phyloP scores from a whole-genome alignment of 257 asterid species.

The Salvia rosmarinus region DNA sequence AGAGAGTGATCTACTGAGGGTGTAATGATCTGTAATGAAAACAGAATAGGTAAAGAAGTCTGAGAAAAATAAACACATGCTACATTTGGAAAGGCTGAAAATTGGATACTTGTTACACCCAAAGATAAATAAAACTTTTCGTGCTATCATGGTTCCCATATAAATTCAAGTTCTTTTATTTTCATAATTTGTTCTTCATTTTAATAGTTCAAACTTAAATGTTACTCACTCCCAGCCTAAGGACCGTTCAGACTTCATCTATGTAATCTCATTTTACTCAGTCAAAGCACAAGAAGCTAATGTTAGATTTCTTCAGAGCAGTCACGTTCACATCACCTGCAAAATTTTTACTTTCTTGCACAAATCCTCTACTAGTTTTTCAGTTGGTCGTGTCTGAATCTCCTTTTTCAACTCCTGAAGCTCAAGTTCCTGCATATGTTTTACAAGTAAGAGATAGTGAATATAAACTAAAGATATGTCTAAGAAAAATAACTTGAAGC shows the following conservation, averaged over 20 bases:
- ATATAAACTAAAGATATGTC: background rate
- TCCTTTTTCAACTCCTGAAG: slow-evolving; percentile 81
- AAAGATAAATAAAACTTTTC: background rate
- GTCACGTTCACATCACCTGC: slow-evolving; percentile 62
- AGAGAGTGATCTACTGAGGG: slow-evolving; percentile 22
- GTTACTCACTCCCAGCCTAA: background rate
- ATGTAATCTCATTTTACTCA: slow-evolving; percentile 14
- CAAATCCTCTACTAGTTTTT: slow-evolving; percentile 84
- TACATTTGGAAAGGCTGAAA: slow-evolving; percentile 11
- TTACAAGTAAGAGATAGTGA: slow-evolving; percentile 32
- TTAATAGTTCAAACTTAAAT: background rate
- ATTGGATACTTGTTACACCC: background rate
- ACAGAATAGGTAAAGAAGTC: slow-evolving; percentile 12
- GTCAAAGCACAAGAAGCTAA: slow-evolving; percentile 22
- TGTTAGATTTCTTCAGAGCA: slow-evolving; percentile 20
- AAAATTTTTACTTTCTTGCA: slow-evolving; percentile 91
- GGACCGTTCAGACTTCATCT: background rate
- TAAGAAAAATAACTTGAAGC: slow-evolving; percentile 5
- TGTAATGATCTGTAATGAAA: slow-evolving; percentile 29
- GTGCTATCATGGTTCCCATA: background rate
- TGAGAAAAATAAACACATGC: background rate
- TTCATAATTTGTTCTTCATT: slow-evolving; percentile 13
- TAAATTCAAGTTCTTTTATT: background rate
- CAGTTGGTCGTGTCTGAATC: slow-evolving; percentile 86
- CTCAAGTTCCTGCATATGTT: slow-evolving; percentile 63